These are phyloP conservation scores for Raphidocelis subcapitata DNA, from an alignment of 139 green algal genomes.

Conservation along the genomic window DNA sequence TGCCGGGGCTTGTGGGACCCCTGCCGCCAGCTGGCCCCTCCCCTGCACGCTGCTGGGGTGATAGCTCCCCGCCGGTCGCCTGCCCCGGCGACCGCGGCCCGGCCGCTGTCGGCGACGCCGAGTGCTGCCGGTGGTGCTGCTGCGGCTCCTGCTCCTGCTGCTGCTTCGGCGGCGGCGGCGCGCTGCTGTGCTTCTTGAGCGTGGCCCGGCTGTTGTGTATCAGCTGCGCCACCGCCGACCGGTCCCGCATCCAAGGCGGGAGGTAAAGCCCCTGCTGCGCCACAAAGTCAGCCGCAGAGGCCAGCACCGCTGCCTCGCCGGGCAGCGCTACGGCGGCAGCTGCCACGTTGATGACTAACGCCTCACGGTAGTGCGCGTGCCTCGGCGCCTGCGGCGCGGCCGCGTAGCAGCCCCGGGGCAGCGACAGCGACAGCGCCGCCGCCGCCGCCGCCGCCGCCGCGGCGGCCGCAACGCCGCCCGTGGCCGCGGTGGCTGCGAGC, in stretches of 20 bases:
- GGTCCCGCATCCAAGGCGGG: slow-evolving; percentile 12
- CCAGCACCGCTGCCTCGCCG: slow-evolving; percentile 11
- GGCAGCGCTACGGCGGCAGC: slow-evolving; percentile 1
- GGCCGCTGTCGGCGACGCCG: too few species aligned
- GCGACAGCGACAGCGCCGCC: too few species aligned
- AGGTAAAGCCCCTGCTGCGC: too few species aligned
- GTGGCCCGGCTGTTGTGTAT: background rate
- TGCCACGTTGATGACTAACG: slow-evolving; percentile 7
- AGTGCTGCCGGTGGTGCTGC: background rate
- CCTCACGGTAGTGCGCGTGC: slow-evolving; percentile 8
- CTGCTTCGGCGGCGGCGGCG: background rate
- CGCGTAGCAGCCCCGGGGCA: background rate
- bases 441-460: too few species aligned
- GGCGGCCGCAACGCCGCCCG: too few species aligned
- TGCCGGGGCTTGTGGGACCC: background rate
- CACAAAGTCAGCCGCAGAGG: background rate
- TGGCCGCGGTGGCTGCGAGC: too few species aligned
- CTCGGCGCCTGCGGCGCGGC: background rate
- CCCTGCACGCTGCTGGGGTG: too few species aligned
- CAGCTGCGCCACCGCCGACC: background rate
- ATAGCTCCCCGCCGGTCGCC: too few species aligned
- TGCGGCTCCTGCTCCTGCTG: background rate
- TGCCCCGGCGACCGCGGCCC: too few species aligned
- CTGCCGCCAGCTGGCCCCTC: background rate
- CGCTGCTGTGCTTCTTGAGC: background rate